These are phyloP conservation scores for Cordyceps cateniannulata DNA, from an alignment of 2,329 filamentous ascomycete genomes.

Conservation along the genomic window DNA sequence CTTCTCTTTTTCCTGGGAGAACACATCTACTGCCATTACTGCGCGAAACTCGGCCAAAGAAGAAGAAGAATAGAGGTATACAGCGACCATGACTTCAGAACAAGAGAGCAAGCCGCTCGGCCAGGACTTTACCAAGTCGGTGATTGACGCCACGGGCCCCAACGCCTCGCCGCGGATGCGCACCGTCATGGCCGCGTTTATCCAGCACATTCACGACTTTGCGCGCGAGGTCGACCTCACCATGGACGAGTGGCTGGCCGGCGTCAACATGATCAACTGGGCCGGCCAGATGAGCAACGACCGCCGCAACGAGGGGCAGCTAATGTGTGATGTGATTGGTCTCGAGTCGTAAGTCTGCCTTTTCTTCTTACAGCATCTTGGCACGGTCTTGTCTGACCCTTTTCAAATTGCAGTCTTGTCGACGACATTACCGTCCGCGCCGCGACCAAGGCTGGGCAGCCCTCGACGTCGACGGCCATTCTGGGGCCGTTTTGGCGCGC, in stretches of 20 bases:
- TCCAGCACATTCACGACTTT: slow-evolving; percentile 75
- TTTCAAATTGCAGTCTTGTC: slow-evolving; percentile 45
- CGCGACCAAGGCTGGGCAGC: slow-evolving; percentile 35
- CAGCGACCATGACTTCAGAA: slow-evolving; percentile 5
- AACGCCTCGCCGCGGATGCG: slow-evolving; percentile 62
- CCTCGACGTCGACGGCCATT: slow-evolving; percentile 68
- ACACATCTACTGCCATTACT: no score
- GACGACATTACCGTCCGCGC: slow-evolving; percentile 72
- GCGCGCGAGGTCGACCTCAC: slow-evolving; percentile 73
- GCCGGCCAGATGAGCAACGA: slow-evolving; percentile 63
- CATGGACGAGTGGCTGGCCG: slow-evolving; percentile 71
- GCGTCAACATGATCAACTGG: slow-evolving; percentile 51
- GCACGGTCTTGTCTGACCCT: background rate
- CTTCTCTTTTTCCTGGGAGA: background rate
- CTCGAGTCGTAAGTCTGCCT: slow-evolving; percentile 51
- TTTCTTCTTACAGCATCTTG: background rate
- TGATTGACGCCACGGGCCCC: slow-evolving; percentile 69
- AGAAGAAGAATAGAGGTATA: no score
- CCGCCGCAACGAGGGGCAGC: slow-evolving; percentile 66
- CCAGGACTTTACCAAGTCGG: slow-evolving; percentile 60
- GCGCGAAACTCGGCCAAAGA: no score
- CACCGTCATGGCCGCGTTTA: slow-evolving; percentile 59
- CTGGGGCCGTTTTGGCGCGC: slow-evolving; percentile 80
- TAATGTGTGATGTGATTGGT: slow-evolving; percentile 66
- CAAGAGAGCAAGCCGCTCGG: slow-evolving; percentile 23